Percentiles rank a stretch among this genome's conserved stretches.
phyloP scores from a whole-genome alignment of 495 filamentous ascomycete species.

The Amphirosellinia nigrospora region DNA sequence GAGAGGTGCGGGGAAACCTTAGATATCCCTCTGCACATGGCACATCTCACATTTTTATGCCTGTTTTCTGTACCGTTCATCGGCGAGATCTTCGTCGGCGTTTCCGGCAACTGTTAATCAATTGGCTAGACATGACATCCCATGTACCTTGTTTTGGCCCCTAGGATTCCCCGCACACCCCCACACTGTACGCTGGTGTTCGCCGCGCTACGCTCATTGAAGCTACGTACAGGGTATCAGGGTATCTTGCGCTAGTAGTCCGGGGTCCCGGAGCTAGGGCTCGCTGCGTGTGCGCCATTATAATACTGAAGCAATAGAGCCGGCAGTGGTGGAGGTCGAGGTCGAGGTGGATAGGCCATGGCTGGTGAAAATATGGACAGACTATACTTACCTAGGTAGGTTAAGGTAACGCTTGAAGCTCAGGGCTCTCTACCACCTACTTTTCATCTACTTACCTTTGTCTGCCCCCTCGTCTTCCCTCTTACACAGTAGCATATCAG shows the following conservation, averaged over 20 bases:
- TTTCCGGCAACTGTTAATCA: not conserved
- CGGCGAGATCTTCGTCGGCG: too few relatives aligned
- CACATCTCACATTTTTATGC: too few relatives aligned
- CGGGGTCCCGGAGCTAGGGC: not conserved
- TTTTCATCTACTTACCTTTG: not conserved
- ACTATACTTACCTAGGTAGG: too few relatives aligned
- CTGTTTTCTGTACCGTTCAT: too few relatives aligned
- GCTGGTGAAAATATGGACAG: not conserved
- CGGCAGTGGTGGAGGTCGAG: not conserved
- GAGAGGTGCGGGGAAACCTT: too few relatives aligned
- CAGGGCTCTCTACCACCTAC: too few relatives aligned
- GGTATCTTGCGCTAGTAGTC: too few relatives aligned
- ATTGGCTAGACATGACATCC: slow-evolving; percentile 1
- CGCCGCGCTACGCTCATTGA: not conserved
- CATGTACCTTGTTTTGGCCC: not conserved
- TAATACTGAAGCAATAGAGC: not conserved
- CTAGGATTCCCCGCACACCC: slow-evolving; percentile 7
- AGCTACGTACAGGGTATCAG: too few relatives aligned
- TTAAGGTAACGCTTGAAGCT: too few relatives aligned
- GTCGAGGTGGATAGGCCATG: not conserved
- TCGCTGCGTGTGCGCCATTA: too few relatives aligned
- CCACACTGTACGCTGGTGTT: not conserved
- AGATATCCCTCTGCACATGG: too few relatives aligned
- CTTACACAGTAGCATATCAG: too few relatives aligned
- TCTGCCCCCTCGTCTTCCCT: not conserved